Conservation (phyloP, 257 asterid genomes). For the Ilex aquifolium region DNA sequence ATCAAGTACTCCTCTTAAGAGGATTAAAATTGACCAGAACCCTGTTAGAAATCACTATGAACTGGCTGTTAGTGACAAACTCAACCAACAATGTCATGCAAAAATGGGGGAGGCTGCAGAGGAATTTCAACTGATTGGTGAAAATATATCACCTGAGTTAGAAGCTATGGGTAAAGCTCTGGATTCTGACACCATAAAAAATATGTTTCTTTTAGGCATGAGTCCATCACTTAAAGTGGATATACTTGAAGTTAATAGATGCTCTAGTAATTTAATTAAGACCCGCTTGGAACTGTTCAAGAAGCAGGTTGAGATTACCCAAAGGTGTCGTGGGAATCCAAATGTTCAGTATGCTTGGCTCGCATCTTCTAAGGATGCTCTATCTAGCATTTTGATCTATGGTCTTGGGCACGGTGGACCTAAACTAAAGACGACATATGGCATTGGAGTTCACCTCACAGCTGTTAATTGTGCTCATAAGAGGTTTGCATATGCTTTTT, state of each 20-base stretch:
- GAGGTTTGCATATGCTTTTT: conserved; percentile 46
- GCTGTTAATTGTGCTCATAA: conserved; percentile 63
- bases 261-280: conserved; percentile 30
- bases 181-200: conserved; percentile 32
- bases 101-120: conserved; percentile 24
- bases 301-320: conserved; percentile 63
- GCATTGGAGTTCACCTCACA: conserved; percentile 61
- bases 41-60: conserved; percentile 27
- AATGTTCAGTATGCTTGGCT: conserved; percentile 80
- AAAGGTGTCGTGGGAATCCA: conserved; percentile 64
- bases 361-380: conserved; percentile 54
- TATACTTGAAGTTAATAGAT: conserved; percentile 37
- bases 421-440: conserved; percentile 33
- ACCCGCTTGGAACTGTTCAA: conserved; percentile 63
- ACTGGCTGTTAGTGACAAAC: conserved; percentile 25
- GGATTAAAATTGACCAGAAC: conserved; percentile 26
- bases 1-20: conserved; percentile 44
- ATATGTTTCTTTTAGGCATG: conserved; percentile 44
- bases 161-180: conserved; percentile 19
- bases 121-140: conserved; percentile 23
- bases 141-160: conserved; percentile 3
- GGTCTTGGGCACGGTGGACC: conserved; percentile 50
- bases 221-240: conserved; percentile 28
- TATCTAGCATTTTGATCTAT: conserved; percentile 42
- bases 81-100: not conserved